phyloP scores from a whole-genome alignment of 1,139 yeast species.

The Pichia sp. region DNA sequence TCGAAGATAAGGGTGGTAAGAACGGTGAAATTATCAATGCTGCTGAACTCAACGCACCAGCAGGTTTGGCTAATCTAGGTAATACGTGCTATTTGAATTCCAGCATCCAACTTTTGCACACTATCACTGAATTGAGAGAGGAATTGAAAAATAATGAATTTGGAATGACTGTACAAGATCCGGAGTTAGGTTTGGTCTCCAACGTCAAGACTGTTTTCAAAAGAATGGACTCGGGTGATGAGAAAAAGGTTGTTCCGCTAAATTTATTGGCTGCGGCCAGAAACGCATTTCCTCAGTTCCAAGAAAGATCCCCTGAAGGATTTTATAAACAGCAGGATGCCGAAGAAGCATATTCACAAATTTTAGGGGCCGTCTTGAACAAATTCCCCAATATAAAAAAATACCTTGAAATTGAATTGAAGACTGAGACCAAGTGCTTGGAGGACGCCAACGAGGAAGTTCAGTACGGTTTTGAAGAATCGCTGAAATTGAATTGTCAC shows the following conservation, averaged over 20 bases:
- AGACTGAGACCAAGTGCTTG: constrained; percentile 54
- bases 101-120: constrained; percentile 73
- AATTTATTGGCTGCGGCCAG: constrained; percentile 62
- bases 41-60: constrained; percentile 47
- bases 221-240: constrained; percentile 41
- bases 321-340: constrained; percentile 94
- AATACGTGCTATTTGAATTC: constrained; percentile 95
- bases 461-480: constrained; percentile 47
- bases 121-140: constrained; percentile 54
- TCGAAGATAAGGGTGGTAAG: constrained; percentile 61
- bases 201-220: constrained; percentile 42
- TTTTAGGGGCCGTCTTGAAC: constrained; percentile 52
- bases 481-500: constrained; percentile 80
- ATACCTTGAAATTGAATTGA: constrained; percentile 62
- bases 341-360: constrained; percentile 88
- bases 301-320: constrained; percentile 65
- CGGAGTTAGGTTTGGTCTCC: constrained; percentile 25
- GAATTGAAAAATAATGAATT: constrained; percentile 25
- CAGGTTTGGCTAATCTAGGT: constrained; percentile 84
- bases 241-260: constrained; percentile 54
- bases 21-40: constrained; percentile 30
- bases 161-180: constrained; percentile 12
- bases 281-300: constrained; percentile 79
- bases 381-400: constrained; percentile 50
- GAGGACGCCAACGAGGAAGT: constrained; percentile 48